Evolutionary conservation across 1,139 yeast genomes (phyloP), one percentile per base, ranked within the genome.

Genomic region (Keqinozyma sinolaborantium): DNA sequence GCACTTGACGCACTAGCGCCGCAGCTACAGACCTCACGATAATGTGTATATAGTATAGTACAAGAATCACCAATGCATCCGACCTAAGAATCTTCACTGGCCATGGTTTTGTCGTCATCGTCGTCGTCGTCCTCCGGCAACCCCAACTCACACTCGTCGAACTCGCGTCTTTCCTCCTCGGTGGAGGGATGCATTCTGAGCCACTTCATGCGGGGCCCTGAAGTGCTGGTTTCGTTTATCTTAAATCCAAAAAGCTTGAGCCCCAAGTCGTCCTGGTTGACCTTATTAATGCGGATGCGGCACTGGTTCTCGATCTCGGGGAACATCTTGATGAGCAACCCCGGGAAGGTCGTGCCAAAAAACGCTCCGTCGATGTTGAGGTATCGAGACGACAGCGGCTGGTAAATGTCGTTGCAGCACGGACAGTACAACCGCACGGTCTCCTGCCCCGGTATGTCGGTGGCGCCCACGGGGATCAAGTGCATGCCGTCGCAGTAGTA

Each of bases 171-270:
- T 46, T 83, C 87, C 29, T 64, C 75, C 8, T 60, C 64, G 1
- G 79, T 65, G 32, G 65, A 69, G 1, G 96, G 96, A 41, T 73
- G 69, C 57, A 78, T 78, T 45, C 97, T 76, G 40, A 92, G 67
- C 99, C 99, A 92, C 49, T 75, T 77, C 98, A 92, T 92, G 47
- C 97, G 71, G 9, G 95, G 94, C 0, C 99, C 98, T 30, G 85
- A 74, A 14, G 73, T 65, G 33, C 95, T 83, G 34, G 64, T 53
- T 51, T 85, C 95, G 47, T 84, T 78, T 25, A 92, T 70, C 43
- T 76, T 77, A 63, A 94, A 92, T 1, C 99, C 98, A 63, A 86
- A 94, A 32, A 90, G 72, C 50, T 81, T 84, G 50, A 88, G 70
- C 25, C 85, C 84, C 52, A 77, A 85, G 35, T 65, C 70, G 32